Evolutionary conservation across 2,329 filamentous ascomycete species (phyloP).

Genomic region (Botrytis tulipae): DNA sequence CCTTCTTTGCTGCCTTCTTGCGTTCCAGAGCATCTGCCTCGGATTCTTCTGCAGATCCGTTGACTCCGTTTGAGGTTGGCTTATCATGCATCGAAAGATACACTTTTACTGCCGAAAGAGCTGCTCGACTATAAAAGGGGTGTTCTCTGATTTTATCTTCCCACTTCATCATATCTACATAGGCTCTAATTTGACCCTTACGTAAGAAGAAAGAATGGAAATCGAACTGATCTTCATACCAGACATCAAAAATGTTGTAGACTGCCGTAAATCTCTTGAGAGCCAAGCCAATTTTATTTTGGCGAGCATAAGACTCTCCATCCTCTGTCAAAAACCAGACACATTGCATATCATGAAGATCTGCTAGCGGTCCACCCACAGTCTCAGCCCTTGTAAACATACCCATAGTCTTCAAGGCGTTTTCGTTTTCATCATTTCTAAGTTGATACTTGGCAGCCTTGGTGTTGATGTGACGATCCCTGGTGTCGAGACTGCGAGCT

Average conservation of each 20-base stretch:
- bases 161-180: slow-evolving; percentile 95
- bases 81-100: slow-evolving; percentile 79
- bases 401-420: slow-evolving; percentile 82
- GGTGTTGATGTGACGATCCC: slow-evolving; percentile 96
- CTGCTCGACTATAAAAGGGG: slow-evolving; percentile 85
- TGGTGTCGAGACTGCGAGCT: slow-evolving; percentile 79
- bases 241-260: slow-evolving; percentile 90
- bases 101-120: slow-evolving; percentile 74
- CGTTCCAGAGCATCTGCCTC: slow-evolving; percentile 63
- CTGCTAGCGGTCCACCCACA: slow-evolving; percentile 79
- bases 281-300: slow-evolving; percentile 78
- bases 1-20: slow-evolving; percentile 89
- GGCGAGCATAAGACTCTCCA: slow-evolving; percentile 81
- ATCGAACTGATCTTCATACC: slow-evolving; percentile 98
- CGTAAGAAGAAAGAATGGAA: slow-evolving; percentile 97
- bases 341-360: slow-evolving; percentile 97
- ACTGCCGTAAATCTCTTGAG: slow-evolving; percentile 89
- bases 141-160: slow-evolving; percentile 89
- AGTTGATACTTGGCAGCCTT: slow-evolving; percentile 97
- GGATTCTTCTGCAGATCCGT: slow-evolving; percentile 48
- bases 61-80: slow-evolving; percentile 63
- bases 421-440: slow-evolving; percentile 85
- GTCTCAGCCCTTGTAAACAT: slow-evolving; percentile 93
- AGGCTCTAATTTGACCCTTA: slow-evolving; percentile 92
- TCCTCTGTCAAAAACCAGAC: slow-evolving; percentile 97